phyloP scores from a whole-genome alignment of 805 yeast genomes.

The Kuraishia capsulata region DNA sequence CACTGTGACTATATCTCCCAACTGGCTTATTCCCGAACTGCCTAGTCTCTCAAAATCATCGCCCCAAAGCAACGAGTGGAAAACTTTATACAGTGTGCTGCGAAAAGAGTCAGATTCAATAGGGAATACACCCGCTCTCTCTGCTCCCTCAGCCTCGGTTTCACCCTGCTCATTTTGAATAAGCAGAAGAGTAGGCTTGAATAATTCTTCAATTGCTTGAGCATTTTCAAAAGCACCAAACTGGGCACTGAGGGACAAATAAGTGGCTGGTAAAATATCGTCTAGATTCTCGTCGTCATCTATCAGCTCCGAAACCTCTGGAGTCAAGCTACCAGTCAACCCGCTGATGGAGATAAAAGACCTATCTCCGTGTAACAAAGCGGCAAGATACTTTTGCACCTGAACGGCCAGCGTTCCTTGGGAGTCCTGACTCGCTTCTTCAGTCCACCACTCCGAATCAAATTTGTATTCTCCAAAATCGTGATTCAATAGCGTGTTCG shows the following conservation, averaged over 20 bases:
- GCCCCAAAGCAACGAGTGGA: constrained; percentile 23
- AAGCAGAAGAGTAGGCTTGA: constrained; percentile 7
- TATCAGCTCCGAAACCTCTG: constrained; percentile 3
- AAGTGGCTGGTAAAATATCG: constrained; percentile 17
- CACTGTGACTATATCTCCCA: constrained; percentile 26
- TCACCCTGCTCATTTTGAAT: constrained; percentile 1
- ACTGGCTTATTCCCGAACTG: constrained; percentile 10
- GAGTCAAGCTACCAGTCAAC: constrained; percentile 20
- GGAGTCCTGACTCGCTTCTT: constrained; percentile 8
- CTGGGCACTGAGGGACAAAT: constrained; percentile 10
- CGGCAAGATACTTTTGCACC: constrained; percentile 27
- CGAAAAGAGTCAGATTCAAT: constrained; percentile 22
- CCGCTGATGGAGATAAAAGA: constrained; percentile 27
- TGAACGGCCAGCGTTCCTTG: constrained; percentile 24
- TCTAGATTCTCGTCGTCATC: constrained; percentile 19
- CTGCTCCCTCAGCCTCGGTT: constrained; percentile 7
- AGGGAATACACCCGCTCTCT: constrained; percentile 17
- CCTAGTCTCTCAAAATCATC: constrained; percentile 15
- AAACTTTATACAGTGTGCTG: constrained; percentile 20
- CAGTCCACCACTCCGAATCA: constrained; percentile 30
- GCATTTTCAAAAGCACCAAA: constrained; percentile 8
- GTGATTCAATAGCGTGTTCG: constrained; percentile 17
- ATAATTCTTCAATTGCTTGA: constrained; percentile 8
- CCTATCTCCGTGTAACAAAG: constrained; percentile 22
- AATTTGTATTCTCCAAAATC: constrained; percentile 25